phyloP scores from a whole-genome alignment of 805 yeast species.

The Kregervanrija fluxuum region DNA sequence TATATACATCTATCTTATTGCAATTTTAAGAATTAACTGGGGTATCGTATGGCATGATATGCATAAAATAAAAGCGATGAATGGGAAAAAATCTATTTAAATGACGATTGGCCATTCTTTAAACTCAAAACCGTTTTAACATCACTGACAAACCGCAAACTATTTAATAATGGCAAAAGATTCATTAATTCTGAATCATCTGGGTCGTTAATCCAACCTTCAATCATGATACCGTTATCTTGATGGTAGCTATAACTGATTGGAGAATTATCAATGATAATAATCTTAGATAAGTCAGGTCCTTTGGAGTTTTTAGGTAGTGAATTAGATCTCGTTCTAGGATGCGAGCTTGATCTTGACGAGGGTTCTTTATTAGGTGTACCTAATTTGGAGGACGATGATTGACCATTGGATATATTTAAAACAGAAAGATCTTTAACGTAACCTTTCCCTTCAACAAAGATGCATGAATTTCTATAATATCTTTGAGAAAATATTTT shows the following conservation, averaged over 20 bases:
- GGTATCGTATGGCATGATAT: background rate
- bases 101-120: constrained; percentile 61
- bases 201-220: constrained; percentile 98
- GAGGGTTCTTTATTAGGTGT: background rate
- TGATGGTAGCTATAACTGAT: constrained; percentile 78
- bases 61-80: no score
- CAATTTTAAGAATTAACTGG: no score
- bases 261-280: constrained; percentile 91
- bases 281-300: constrained; percentile 56
- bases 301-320: constrained; percentile 1
- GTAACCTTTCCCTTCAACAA: constrained; percentile 76
- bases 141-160: constrained; percentile 74
- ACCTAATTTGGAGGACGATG: background rate
- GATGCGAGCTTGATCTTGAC: constrained; percentile 2
- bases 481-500: constrained; percentile 48
- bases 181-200: constrained; percentile 77
- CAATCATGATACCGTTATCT: constrained; percentile 85
- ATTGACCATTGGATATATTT: constrained; percentile 9
- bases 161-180: constrained; percentile 69
- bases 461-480: constrained; percentile 75
- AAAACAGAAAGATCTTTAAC: constrained; percentile 57
- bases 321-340: constrained; percentile 8
- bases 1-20: no score
- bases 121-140: constrained; percentile 73
- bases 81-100: constrained; percentile 24